A percentile compares a stretch with the other conserved stretches of the same genome.
Evolutionary conservation across 192 early-diverging fungal species (phyloP).

Genomic region (Dimargaris xerosporica): DNA sequence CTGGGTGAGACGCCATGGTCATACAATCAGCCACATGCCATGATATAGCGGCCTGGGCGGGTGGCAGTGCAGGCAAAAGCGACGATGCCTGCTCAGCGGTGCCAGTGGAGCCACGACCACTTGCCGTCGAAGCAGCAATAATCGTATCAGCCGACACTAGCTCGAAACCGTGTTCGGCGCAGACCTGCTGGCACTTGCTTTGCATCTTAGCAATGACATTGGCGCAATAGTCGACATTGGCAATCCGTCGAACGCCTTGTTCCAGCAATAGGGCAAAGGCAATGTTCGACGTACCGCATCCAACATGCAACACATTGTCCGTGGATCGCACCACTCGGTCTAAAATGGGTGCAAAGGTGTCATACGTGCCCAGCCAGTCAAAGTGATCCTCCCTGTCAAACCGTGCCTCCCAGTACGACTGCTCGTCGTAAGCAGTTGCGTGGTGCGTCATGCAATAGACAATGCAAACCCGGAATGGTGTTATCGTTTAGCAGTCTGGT

Average conservation of each 20-base stretch:
- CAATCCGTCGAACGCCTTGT: conserved; percentile 9
- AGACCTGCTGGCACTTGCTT: not conserved
- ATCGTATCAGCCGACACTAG: not conserved
- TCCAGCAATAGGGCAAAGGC: conserved; percentile 18
- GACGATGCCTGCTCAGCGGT: not conserved
- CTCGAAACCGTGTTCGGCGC: not conserved
- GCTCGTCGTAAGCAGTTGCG: conserved; percentile 10
- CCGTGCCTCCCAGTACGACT: conserved; percentile 21
- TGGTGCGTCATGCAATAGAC: not conserved
- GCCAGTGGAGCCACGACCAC: no score
- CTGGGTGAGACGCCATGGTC: not conserved
- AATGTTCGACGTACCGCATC: conserved; percentile 22
- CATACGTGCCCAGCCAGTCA: conserved; percentile 18
- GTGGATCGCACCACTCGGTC: conserved; percentile 6
- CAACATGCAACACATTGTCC: conserved; percentile 13
- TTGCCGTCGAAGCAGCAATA: no score
- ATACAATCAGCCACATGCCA: conserved; percentile 15
- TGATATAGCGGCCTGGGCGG: no score
- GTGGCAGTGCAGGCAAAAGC: no score
- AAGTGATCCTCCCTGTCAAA: conserved; percentile 18
- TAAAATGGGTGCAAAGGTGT: conserved; percentile 7
- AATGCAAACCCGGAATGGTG: not conserved
- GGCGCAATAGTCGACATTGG: conserved; percentile 19
- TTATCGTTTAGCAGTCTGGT: not conserved
- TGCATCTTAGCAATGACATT: conserved; percentile 19